phyloP scores from a whole-genome alignment of 352 stramenopile genomes.

The Pythium insidiosum region DNA sequence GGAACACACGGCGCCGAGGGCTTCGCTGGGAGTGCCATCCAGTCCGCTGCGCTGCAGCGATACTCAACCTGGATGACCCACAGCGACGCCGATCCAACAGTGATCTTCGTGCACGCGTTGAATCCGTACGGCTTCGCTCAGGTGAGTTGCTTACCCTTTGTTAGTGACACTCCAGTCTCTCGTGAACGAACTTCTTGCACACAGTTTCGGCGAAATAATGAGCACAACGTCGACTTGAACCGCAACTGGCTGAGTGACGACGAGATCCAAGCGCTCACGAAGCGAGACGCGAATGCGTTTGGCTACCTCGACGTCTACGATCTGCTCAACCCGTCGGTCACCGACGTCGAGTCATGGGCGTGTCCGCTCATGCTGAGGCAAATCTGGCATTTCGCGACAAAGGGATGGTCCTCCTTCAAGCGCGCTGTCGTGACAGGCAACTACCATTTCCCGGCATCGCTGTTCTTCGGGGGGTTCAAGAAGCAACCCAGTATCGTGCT shows the following conservation, averaged over 20 bases:
- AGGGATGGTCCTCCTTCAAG: constrained; percentile 63
- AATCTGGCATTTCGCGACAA: too few relatives aligned
- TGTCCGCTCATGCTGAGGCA: too few relatives aligned
- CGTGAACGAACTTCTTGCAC: background rate
- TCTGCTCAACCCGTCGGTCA: constrained; percentile 51
- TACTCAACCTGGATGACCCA: constrained; percentile 18
- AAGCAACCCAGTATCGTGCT: constrained; percentile 59
- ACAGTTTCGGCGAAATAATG: constrained; percentile 83
- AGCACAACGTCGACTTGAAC: constrained; percentile 94
- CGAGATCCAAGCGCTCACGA: constrained; percentile 35
- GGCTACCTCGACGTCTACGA: constrained; percentile 72
- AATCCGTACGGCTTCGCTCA: constrained; percentile 90
- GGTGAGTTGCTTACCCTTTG: constrained; percentile 9
- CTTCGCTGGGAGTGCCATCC: constrained; percentile 79
- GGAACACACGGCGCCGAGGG: constrained; percentile 80
- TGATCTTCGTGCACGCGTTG: constrained; percentile 90
- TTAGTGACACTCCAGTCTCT: too few relatives aligned
- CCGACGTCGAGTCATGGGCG: constrained; percentile 1
- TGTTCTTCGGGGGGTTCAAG: constrained; percentile 83
- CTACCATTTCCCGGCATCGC: constrained; percentile 64
- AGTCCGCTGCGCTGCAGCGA: too few relatives aligned
- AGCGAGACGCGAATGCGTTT: constrained; percentile 61
- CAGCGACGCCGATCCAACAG: constrained; percentile 33
- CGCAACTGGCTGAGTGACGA: constrained; percentile 76
- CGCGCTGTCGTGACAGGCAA: constrained; percentile 81